Conservation (phyloP, 2,329 filamentous ascomycete genomes). For the Phyllosticta citribraziliensis region DNA sequence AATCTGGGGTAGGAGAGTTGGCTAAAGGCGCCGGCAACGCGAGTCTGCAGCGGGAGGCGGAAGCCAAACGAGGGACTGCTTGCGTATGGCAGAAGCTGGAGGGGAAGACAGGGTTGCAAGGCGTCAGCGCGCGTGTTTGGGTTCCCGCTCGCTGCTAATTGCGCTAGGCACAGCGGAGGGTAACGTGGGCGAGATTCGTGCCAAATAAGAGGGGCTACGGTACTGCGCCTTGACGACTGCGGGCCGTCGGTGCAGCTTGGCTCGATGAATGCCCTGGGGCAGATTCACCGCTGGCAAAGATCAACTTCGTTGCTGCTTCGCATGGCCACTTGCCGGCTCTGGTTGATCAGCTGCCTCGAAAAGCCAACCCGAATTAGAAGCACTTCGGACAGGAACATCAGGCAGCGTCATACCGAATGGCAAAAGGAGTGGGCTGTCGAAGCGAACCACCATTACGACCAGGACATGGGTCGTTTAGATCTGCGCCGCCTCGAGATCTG, state of each 20-base stretch:
- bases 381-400: neutral
- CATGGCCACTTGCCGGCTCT: neutral
- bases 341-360: neutral
- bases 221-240: neutral
- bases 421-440: neutral
- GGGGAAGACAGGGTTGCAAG: neutral
- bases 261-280: neutral
- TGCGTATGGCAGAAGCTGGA: neutral
- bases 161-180: neutral
- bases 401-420: too few relatives aligned
- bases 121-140: neutral
- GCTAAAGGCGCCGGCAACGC: neutral
- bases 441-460: neutral
- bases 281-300: neutral
- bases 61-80: neutral
- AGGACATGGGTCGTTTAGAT: too few relatives aligned
- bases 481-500: neutral
- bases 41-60: neutral
- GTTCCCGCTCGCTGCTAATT: neutral
- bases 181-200: neutral
- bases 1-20: conserved; percentile 4
- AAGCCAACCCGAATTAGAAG: neutral
- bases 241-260: neutral
- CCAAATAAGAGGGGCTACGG: neutral
- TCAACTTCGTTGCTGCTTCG: neutral